Base-by-base conservation (phyloP, 192 early-diverging fungal genomes). In the Physocladia obscura region DNA sequence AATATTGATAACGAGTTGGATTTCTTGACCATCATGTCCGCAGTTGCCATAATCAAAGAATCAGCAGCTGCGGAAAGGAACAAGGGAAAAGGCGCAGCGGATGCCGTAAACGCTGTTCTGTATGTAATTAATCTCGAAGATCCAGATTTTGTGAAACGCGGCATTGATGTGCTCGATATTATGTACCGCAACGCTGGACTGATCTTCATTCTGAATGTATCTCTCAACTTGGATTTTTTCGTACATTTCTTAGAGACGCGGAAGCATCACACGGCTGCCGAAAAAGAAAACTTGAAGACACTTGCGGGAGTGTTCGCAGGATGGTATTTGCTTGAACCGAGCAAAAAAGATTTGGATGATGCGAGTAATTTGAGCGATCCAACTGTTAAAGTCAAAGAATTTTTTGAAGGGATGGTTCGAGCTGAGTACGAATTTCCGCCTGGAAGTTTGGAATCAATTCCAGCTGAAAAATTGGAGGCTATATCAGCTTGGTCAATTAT, bases 101-200 rank as follows among this genome's bases (percentile, higher is more conserved):
- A 65, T 22, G 63, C 63, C 24, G 34, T 65, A 21, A 21, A 31
- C 15, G 44, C 63, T 2, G 32, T 36, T 30, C 22, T 49, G 32
- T 65, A 65, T 32, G 34, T 65, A 15, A 52, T 49, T 34, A 65
- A 65, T 32, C 34, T 65, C 30, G 63, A 65, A 30, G 63, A 65
- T 49, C 63, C 63, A 1, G 49, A 49, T 8, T 22, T 52, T 32
- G 63, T 65, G 27, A n/a, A 36, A 13, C 63, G 63, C 19, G 47
- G 49, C 4, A 19, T 65, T 19, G 31, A 65, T 34, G 63, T 65
- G 11, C 63, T 65, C n/a, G 47, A 50, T 34, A 49, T 65, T 17
- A 34, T 65, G 47, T 65, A 52, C 49, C 6, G 36, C 4, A n/a
- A 22, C 2, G 19, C 44, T 6, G 63, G 63, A 21, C 49, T 44